Base-by-base conservation (phyloP, 202 grass and related monocot genomes). In the Brachypodium distachyon region DNA sequence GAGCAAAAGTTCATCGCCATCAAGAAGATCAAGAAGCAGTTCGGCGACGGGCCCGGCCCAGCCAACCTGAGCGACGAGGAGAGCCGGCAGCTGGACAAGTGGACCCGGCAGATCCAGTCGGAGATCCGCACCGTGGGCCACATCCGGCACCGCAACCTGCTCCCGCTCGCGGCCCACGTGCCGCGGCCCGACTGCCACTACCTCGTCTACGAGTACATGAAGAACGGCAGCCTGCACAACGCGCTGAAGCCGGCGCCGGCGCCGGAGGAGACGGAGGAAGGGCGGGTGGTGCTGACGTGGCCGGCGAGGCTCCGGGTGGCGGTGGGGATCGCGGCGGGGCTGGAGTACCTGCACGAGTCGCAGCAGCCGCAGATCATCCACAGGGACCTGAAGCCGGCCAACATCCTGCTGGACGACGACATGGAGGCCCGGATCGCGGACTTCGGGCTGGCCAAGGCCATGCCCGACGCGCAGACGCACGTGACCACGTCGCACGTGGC, bases 121-220 rank as follows among this genome's bases (percentile, higher is more conserved):
- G 95, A 98, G 87, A 94, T 98, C 76, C 80, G 84, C 17, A 98
- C 95, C 0, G 95, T 98, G 0, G 95, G 95, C 0, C 79, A 90
- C 76, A 98, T 98, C 82, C 86, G 95, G 0, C 95, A 98, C 95
- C 91, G 90, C 38, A 98, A 92, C 49, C 87, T 98, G 0, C 88
- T 98, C 1, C 91, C 95, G 17, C 76, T 98, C 26, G 66, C 90
- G 18, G 95, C 95, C 0, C 91, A 98, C 72, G 72, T 98, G 3
- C 73, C 86, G 0, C 91, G 89, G 0, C 76, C 89, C 0, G 87
- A 92, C 63, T 90, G 85, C 72, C 89, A 98, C 84, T 94, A 86
- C 79, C 87, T 95, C 9, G 80, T 98, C 2, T 92, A 98, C 77
- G 91, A 98, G 85, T 98, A 73, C 87, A 98, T 98, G 95, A 94